Evolutionary conservation across 1,284 basidiomycete species (phyloP).

Genomic region (Papiliotrema terrestris): DNA sequence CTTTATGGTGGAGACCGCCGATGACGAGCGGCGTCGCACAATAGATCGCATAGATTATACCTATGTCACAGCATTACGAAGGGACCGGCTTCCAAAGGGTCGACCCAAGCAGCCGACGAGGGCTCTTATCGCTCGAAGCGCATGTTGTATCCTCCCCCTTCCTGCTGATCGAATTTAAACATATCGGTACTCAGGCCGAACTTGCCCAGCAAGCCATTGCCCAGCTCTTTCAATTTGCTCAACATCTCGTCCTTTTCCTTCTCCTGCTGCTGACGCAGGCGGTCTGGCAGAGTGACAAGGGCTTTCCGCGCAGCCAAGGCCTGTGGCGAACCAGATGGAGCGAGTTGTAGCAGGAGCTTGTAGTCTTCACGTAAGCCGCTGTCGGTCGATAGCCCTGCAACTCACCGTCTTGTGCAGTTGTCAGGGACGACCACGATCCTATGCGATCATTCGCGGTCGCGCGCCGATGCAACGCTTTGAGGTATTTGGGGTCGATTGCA

Average conservation of each 20-base stretch:
- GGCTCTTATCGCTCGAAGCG: conserved; percentile 60
- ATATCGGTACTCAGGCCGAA: conserved; percentile 87
- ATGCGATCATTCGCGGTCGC: conserved; percentile 78
- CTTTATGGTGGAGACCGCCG: conserved; percentile 86
- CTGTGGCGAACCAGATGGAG: conserved; percentile 60
- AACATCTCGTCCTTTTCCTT: conserved; percentile 90
- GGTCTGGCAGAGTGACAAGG: conserved; percentile 60
- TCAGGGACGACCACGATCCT: conserved; percentile 74
- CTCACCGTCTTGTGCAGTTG: conserved; percentile 77
- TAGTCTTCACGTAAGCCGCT: conserved; percentile 61
- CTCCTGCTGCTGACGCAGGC: conserved; percentile 67
- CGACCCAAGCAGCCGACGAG: neutral
- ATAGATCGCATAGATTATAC: too few relatives aligned
- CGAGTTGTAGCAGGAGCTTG: conserved; percentile 61
- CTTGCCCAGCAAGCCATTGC: conserved; percentile 83
- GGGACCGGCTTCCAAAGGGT: too few relatives aligned
- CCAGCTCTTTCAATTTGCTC: conserved; percentile 85
- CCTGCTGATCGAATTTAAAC: conserved; percentile 90
- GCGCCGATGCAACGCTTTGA: conserved; percentile 84
- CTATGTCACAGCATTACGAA: too few relatives aligned
- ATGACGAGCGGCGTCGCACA: conserved; percentile 37
- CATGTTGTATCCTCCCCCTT: conserved; percentile 89
- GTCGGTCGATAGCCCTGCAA: conserved; percentile 2
- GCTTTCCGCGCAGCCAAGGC: conserved; percentile 54
- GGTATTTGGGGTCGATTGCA: conserved; percentile 73